These are phyloP conservation scores for Alternaria sp. DNA, from an alignment of 2,329 filamentous ascomycete species.

Conservation along the genomic window DNA sequence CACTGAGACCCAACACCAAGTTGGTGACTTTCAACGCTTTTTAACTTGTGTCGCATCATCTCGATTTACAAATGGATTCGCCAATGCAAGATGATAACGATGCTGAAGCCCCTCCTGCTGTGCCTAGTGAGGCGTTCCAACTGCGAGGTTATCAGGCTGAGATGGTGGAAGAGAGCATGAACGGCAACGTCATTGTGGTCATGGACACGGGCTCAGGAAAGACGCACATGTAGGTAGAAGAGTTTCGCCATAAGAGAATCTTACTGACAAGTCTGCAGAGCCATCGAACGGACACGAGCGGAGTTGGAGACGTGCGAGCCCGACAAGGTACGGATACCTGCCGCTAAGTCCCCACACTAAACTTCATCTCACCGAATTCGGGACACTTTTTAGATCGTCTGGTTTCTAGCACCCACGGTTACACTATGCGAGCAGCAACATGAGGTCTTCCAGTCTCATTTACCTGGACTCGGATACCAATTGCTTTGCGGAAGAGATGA, in stretches of 20 bases:
- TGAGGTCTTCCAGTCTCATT: constrained; percentile 39
- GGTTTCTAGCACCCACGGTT: constrained; percentile 56
- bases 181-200: constrained; percentile 55
- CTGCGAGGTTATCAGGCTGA: constrained; percentile 57
- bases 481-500: constrained; percentile 72
- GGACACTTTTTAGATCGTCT: constrained; percentile 39
- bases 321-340: constrained; percentile 39
- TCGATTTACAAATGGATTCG: background rate
- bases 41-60: background rate
- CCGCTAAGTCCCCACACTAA: background rate
- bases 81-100: constrained; percentile 7
- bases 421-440: constrained; percentile 55
- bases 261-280: constrained; percentile 35
- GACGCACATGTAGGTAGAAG: constrained; percentile 49
- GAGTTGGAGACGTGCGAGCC: constrained; percentile 50
- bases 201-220: constrained; percentile 60
- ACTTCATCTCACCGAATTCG: constrained; percentile 3
- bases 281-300: constrained; percentile 51
- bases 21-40: background rate
- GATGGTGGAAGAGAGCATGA: constrained; percentile 55
- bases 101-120: background rate
- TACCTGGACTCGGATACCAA: constrained; percentile 62
- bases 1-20: background rate
- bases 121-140: constrained; percentile 25
- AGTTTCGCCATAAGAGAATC: background rate